Evolutionary conservation across 768 basidiomycete species (phyloP), one percentile per base, ranked within the genome.

Genomic region (Hygrophoropsis aurantiaca): DNA sequence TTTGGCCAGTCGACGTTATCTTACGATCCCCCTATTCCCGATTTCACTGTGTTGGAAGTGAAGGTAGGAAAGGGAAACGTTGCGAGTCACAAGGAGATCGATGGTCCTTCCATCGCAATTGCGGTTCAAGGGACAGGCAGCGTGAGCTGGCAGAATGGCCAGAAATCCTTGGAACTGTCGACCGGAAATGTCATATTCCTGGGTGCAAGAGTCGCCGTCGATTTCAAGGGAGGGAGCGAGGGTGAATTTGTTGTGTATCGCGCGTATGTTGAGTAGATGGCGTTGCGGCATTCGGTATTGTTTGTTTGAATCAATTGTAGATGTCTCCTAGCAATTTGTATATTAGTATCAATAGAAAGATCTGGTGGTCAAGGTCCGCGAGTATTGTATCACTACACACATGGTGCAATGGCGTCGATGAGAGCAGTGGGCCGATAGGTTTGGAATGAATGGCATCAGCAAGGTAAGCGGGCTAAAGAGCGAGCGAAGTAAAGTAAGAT

Each of bases 21-120:
- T 16, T 98, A 97, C 68, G 80, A 97, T 58, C 95, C 97, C 5
- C 94, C 97, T 0, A 87, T 94, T 56, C 84, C 84, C 26, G 97
- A 98, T 64, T 98, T 99, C 68, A 84, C 88, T 3, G 94, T 99
- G 15, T 73, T 94, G 13, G 77, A 79, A 24, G 71, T 84, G 6
- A 71, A 70, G 32, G 61, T 97, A 7, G 52, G 57, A 0, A 55
- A 61, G 0, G 74, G 72, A 6, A 68, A 66, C 50, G 60, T 59
- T 16, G 84, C 86, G 61, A 62, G 50, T 16, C 90, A 94, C 55
- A 69, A 68, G 10, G 66, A 75, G 7, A 63, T 98, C 9, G 77
- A 80, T 0, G 97, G 95, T 0, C 97, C 97, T 6, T 94, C 91
- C 59, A 75, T 99, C 33, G 72, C 77, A 10, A 85, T 98, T 47